These are phyloP conservation scores for Kodamaea neixiangensis DNA, from an alignment of 805 yeast species.

Conservation along the genomic window DNA sequence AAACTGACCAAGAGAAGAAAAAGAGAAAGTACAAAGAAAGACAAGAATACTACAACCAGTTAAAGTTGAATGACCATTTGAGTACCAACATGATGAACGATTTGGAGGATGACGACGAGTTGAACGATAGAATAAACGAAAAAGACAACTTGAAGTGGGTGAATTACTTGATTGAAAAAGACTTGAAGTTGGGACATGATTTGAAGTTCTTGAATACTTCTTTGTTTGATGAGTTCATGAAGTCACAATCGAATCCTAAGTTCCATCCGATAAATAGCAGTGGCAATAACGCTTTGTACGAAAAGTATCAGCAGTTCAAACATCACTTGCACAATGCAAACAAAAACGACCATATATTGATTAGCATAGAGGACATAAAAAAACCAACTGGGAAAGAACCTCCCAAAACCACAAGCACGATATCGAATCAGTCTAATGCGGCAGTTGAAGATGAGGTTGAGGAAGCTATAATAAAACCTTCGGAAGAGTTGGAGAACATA, in stretches of 20 bases:
- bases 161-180: conserved; percentile 39
- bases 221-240: conserved; percentile 27
- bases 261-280: conserved; percentile 30
- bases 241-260: conserved; percentile 28
- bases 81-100: conserved; percentile 9
- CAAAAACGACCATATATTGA: conserved; percentile 32
- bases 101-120: conserved; percentile 24
- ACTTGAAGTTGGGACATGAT: conserved; percentile 38
- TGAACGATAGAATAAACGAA: conserved; percentile 21
- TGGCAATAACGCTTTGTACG: conserved; percentile 16
- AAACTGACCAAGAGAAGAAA: conserved; percentile 36
- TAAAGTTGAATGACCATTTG: conserved; percentile 29
- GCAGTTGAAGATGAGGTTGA: conserved; percentile 5
- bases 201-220: conserved; percentile 34
- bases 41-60: conserved; percentile 42
- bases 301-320: conserved; percentile 21
- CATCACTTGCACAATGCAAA: conserved; percentile 26
- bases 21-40: conserved; percentile 36
- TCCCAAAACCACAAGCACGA: not conserved
- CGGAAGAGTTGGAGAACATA: conserved; percentile 22
- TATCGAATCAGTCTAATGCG: not conserved
- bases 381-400: conserved; percentile 5
- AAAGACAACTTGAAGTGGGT: conserved; percentile 37
- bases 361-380: conserved; percentile 25
- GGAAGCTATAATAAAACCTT: conserved; percentile 18